Evolutionary conservation across 495 filamentous ascomycete genomes (phyloP).

Genomic region (Arthonia radiata): DNA sequence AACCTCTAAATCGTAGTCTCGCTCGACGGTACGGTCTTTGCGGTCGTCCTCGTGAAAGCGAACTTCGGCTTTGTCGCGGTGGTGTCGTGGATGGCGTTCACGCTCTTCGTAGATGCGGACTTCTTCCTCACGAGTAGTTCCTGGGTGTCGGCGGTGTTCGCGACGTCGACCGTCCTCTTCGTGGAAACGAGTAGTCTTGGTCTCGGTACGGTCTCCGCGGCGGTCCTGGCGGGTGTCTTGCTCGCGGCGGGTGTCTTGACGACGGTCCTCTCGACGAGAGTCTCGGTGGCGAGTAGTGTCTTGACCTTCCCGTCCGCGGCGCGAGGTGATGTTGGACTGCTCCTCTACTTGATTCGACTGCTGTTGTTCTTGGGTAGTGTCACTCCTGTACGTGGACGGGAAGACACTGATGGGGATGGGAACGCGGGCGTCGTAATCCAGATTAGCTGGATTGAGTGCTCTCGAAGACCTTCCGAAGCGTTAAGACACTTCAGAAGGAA

Average conservation of each 20-base stretch:
- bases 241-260: too few species aligned
- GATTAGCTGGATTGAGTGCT: conserved; percentile 73
- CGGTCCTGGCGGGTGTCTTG: conserved; percentile 36
- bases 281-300: conserved; percentile 31
- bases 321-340: conserved; percentile 56
- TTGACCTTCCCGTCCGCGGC: conserved; percentile 86
- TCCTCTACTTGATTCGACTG: conserved; percentile 69
- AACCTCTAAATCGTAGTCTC: background rate
- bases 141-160: conserved; percentile 20
- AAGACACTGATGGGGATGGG: conserved; percentile 99
- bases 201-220: conserved; percentile 31
- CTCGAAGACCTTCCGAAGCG: conserved; percentile 83
- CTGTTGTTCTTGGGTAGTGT: conserved; percentile 61
- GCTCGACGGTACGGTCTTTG: too few species aligned
- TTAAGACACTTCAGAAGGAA: conserved; percentile 62
- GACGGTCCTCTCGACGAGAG: too few species aligned
- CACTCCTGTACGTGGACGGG: conserved; percentile 89
- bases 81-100: conserved; percentile 15
- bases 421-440: conserved; percentile 99
- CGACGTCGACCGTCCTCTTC: conserved; percentile 13
- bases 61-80: conserved; percentile 19
- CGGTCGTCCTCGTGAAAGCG: conserved; percentile 7
- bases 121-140: conserved; percentile 30
- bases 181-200: conserved; percentile 36
- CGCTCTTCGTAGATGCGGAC: conserved; percentile 26